phyloP scores from a whole-genome alignment of 1,284 basidiomycete genomes.

The Abortiporus biennis region DNA sequence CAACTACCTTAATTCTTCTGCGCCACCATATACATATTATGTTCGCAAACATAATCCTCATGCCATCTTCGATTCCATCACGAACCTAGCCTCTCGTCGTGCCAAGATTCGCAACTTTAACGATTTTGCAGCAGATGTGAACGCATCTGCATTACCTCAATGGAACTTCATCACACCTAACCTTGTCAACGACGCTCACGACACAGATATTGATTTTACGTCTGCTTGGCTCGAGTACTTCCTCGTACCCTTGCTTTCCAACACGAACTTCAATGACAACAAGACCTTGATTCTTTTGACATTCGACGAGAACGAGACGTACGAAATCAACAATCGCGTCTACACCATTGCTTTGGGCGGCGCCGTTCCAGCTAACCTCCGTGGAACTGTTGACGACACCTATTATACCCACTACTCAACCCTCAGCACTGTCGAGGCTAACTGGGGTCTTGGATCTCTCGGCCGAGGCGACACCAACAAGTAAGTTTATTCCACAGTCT shows the following conservation, averaged over 20 bases:
- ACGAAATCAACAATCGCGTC: slow-evolving; percentile 40
- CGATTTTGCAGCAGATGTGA: slow-evolving; percentile 48
- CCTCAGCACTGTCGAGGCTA: slow-evolving; percentile 55
- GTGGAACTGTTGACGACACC: slow-evolving; percentile 41
- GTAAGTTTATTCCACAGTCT: too few relatives aligned
- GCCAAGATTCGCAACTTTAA: slow-evolving; percentile 61
- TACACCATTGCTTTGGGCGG: slow-evolving; percentile 46
- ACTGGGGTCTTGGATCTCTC: slow-evolving; percentile 57
- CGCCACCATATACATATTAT: slow-evolving; percentile 42
- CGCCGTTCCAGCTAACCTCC: slow-evolving; percentile 37
- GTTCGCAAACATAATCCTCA: slow-evolving; percentile 59
- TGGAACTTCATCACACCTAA: slow-evolving; percentile 68
- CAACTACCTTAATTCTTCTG: slow-evolving; percentile 38
- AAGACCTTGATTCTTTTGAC: slow-evolving; percentile 52
- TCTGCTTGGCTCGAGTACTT: slow-evolving; percentile 47
- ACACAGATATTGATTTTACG: slow-evolving; percentile 49
- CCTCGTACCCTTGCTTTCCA: slow-evolving; percentile 44
- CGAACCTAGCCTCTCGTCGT: slow-evolving; percentile 34
- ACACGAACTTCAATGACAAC: slow-evolving; percentile 42
- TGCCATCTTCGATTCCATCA: slow-evolving; percentile 46
- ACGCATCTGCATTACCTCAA: slow-evolving; percentile 47
- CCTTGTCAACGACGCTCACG: slow-evolving; percentile 51
- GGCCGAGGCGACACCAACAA: slow-evolving; percentile 50
- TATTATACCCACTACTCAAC: slow-evolving; percentile 66
- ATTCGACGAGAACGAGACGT: slow-evolving; percentile 49